A percentile compares a stretch with the other conserved stretches of the same genome.
phyloP scores from a whole-genome alignment of 306 rosid species.

The Cucumis sativus region Cucumber_9930_V3 NC_026656.2:4296001-4296500 shows the following conservation, averaged over 20 bases:
- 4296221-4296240: not conserved
- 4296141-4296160: constrained; percentile 98
- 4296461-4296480: not conserved
- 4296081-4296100: constrained; percentile 88
- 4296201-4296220: not conserved
- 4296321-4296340: not conserved
- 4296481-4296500: constrained; percentile 26
- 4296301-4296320: not conserved
- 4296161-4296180: constrained; percentile 88
- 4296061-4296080: constrained; percentile 99
- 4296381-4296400: not conserved
- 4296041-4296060: constrained; percentile 99
- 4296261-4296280: not conserved
- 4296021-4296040: constrained; percentile 93
- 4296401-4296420: not conserved
- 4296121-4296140: constrained; percentile 86
- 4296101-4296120: constrained; percentile 99
- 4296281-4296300: not conserved
- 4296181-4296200: not conserved
- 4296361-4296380: not conserved
- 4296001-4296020: constrained; percentile 94
- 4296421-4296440: not conserved
- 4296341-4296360: not conserved
- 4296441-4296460: not conserved
- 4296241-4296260: not conserved